These are phyloP conservation scores for Mycena kentingensis DNA, from an alignment of 768 basidiomycete species.

Conservation along the genomic window DNA sequence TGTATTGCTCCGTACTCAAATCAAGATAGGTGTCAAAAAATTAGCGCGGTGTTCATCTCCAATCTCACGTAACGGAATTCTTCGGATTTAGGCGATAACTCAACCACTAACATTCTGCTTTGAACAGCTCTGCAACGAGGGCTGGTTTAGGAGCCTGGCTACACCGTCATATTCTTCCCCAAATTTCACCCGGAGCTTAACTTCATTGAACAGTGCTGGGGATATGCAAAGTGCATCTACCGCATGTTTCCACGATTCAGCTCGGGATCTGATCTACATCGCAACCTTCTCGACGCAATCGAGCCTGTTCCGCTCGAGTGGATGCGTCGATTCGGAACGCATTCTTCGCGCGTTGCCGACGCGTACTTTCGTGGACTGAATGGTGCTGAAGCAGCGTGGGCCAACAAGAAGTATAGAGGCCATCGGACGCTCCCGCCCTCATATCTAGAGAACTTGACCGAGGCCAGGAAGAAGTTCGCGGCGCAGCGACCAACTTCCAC, in stretches of 20 bases:
- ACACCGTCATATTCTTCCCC: conserved; percentile 31
- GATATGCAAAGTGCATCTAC: conserved; percentile 29
- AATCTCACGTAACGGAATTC: no score
- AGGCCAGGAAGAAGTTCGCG: no score
- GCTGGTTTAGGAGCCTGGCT: no score
- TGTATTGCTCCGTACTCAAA: no score
- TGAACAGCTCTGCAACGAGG: no score
- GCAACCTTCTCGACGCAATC: conserved; percentile 28
- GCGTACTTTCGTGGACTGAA: conserved; percentile 28
- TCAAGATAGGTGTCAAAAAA: no score
- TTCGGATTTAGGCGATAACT: no score
- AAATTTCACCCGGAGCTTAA: conserved; percentile 34
- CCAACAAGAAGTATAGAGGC: conserved; percentile 25
- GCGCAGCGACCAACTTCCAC: no score
- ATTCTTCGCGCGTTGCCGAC: conserved; percentile 27
- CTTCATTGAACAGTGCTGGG: conserved; percentile 29
- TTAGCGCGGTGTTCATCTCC: no score
- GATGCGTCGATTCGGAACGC: conserved; percentile 22
- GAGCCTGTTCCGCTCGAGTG: conserved; percentile 25
- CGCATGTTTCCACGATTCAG: conserved; percentile 19
- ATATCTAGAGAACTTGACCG: conserved; percentile 1
- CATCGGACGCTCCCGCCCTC: conserved; percentile 21
- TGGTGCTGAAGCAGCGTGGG: conserved; percentile 28
- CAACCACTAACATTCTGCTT: no score
- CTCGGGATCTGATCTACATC: conserved; percentile 27